A percentile compares a stretch with the other conserved stretches of the same genome.
Evolutionary conservation across 2,329 filamentous ascomycete species (phyloP).

Genomic region (Botrytis porri): DNA sequence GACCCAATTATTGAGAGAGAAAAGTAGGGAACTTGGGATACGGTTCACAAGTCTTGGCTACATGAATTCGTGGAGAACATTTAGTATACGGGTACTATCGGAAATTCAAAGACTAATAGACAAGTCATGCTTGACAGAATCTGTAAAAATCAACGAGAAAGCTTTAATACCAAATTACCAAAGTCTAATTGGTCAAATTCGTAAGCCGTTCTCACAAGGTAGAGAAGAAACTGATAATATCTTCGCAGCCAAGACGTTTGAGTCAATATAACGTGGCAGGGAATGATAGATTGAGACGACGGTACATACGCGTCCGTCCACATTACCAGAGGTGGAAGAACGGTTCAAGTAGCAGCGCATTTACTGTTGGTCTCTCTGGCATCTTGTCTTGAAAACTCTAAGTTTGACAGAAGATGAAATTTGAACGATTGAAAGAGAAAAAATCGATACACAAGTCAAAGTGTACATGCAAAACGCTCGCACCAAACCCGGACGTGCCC

Average conservation of each 20-base stretch:
- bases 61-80: not conserved
- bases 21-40: not conserved
- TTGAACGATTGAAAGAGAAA: not conserved
- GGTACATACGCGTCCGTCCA: not conserved
- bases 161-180: not conserved
- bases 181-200: not conserved
- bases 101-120: not conserved
- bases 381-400: not conserved
- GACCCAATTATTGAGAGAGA: not conserved
- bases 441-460: not conserved
- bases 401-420: not conserved
- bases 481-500: not conserved
- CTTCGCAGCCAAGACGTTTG: not conserved
- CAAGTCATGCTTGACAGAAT: not conserved
- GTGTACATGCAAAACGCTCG: not conserved
- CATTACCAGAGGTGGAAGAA: not conserved
- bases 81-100: not conserved
- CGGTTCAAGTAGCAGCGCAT: not conserved
- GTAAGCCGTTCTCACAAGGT: not conserved
- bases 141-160: not conserved
- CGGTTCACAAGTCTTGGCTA: not conserved
- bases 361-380: not conserved
- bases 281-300: not conserved
- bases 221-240: not conserved
- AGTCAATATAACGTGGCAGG: not conserved